Conservation (phyloP, 2,329 filamentous ascomycete genomes). For the Clonostachys rosea region DNA sequence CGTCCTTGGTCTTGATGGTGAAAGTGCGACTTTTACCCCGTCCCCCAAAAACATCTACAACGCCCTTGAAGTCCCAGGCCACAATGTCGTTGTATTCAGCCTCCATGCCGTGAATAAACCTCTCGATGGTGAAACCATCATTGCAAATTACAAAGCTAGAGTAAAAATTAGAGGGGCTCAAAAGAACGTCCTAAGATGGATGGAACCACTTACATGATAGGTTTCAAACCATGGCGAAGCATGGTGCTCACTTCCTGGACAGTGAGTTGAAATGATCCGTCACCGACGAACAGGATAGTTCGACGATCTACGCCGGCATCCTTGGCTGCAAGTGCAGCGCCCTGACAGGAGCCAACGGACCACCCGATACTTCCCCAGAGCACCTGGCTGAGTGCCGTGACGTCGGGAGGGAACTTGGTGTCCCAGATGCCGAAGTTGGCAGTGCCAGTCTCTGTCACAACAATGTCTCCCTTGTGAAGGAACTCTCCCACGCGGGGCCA, state of each 20-base stretch:
- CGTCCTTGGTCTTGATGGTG: constrained; percentile 62
- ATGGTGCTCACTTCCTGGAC: constrained; percentile 82
- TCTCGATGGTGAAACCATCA: constrained; percentile 85
- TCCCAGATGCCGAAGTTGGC: constrained; percentile 87
- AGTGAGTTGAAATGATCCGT: constrained; percentile 82
- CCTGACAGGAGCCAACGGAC: constrained; percentile 54
- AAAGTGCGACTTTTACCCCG: constrained; percentile 53
- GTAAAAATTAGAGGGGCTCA: constrained; percentile 4
- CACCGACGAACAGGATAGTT: constrained; percentile 83
- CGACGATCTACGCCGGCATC: constrained; percentile 56
- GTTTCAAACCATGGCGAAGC: constrained; percentile 67
- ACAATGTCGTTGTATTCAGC: constrained; percentile 78
- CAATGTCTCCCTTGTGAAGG: constrained; percentile 66
- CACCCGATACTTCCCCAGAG: constrained; percentile 66
- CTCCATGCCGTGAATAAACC: constrained; percentile 80
- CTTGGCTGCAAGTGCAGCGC: constrained; percentile 69
- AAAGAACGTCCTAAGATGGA: neutral
- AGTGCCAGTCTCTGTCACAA: constrained; percentile 85
- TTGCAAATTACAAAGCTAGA: constrained; percentile 77
- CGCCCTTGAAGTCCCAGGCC: constrained; percentile 67
- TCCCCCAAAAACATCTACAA: constrained; percentile 66
- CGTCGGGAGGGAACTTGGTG: constrained; percentile 70
- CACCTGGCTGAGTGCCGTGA: constrained; percentile 77
- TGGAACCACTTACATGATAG: constrained; percentile 62
- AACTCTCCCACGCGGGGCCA: constrained; percentile 75